Base-by-base conservation (phyloP, 169 alveolate genomes). In the Eimeria sp. region DNA sequence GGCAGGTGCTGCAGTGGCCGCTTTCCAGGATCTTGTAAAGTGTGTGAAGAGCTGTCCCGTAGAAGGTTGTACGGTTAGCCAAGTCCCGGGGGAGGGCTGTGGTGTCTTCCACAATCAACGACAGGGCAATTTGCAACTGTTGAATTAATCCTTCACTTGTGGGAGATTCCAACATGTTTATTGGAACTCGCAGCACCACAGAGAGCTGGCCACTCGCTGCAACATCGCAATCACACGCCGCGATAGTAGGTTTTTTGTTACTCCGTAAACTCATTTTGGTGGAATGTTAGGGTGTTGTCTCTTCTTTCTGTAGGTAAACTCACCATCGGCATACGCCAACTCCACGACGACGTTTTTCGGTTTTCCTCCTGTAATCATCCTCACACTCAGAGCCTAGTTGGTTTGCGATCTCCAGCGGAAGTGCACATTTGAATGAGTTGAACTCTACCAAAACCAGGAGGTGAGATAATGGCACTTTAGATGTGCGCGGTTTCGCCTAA, bases 1-100 rank as follows among this genome's bases (percentile, higher is more conserved):
- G 63, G 82, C 94, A 87, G 49, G 83, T 87, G 82, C 54, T 65
- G 67, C 94, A 87, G 40, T 87, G 94, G 22, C 94, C 94, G 65
- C 94, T 87, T 43, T 43, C 80, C 13, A 87, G 82, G 45, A 87
- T 87, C 65, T 87, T 87, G 94, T 65, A 16, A 22, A 87, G 94
- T 4, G 94, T 87, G n/a, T 65, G 67, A 30, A 87, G 30, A 43
- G 94, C 94, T 34, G 94, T 87, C 63, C 94, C 94, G 67, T 65
- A 65, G 49, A 87, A 61, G 2, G 83, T 87, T 43, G 45, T 61
- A 54, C 94, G 94, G 72, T 87, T 87, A 5, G 94, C 82, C 83
- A 87, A 51, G 51, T 67, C 54, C 27, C 82, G 83, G 65, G 45
- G 83, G 34, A 61, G 94, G 45, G 94, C 72, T 22, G 83, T 57